These are phyloP conservation scores for Corynespora cassiicola DNA, from an alignment of 2,329 filamentous ascomycete species.

Conservation along the genomic window DNA sequence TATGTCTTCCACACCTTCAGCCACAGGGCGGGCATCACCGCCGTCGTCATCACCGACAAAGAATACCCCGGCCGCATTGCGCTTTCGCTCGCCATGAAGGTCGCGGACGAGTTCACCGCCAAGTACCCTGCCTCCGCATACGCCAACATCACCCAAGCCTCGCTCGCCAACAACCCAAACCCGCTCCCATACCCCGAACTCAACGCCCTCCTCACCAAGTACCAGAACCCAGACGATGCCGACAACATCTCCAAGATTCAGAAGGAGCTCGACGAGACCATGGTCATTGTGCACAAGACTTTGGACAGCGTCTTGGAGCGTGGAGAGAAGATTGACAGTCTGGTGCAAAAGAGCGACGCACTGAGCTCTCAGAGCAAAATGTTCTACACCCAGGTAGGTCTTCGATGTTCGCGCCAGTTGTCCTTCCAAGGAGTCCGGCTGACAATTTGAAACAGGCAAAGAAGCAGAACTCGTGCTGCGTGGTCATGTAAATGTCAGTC, in stretches of 20 bases:
- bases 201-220: conserved; percentile 78
- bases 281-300: conserved; percentile 96
- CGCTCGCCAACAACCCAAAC: conserved; percentile 43
- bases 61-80: conserved; percentile 74
- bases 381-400: conserved; percentile 82
- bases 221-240: conserved; percentile 86
- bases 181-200: conserved; percentile 72
- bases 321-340: conserved; percentile 93
- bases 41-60: conserved; percentile 55
- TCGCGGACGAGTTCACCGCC: conserved; percentile 84
- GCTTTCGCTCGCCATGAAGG: conserved; percentile 84
- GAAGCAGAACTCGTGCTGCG: conserved; percentile 68
- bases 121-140: conserved; percentile 76
- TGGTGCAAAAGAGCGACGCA: conserved; percentile 92
- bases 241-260: conserved; percentile 96
- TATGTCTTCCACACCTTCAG: conserved; percentile 64
- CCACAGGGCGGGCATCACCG: conserved; percentile 54
- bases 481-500: conserved; percentile 59
- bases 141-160: conserved; percentile 50
- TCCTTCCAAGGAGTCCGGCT: conserved; percentile 3
- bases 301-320: conserved; percentile 88
- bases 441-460: conserved; percentile 53
- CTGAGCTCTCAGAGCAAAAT: conserved; percentile 93
- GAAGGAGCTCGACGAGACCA: conserved; percentile 95
- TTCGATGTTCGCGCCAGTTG: neutral